phyloP scores from a whole-genome alignment of 1,139 yeast genomes.

The Arxiozyma bovina region DNA sequence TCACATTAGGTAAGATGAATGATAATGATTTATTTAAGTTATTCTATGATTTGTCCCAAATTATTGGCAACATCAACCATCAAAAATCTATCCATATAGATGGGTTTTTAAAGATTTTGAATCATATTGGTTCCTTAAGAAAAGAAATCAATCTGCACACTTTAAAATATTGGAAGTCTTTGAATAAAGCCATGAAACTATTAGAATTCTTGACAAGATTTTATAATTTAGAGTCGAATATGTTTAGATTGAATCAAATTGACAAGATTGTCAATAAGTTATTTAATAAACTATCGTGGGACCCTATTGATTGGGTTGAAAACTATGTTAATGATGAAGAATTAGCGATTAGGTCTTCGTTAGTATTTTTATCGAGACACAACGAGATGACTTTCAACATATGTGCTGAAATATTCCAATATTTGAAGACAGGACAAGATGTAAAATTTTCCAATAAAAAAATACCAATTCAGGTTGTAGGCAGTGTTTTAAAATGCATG shows the following conservation, averaged over 20 bases:
- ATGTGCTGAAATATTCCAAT: slow-evolving; percentile 38
- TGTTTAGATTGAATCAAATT: background rate
- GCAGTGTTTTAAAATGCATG: slow-evolving; percentile 32
- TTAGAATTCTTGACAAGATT: slow-evolving; percentile 1
- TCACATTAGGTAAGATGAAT: slow-evolving; percentile 23
- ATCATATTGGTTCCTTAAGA: slow-evolving; percentile 9
- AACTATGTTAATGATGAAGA: background rate
- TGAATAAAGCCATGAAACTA: slow-evolving; percentile 1
- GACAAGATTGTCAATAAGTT: background rate
- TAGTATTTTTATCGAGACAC: slow-evolving; percentile 19
- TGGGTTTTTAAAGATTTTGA: slow-evolving; percentile 22
- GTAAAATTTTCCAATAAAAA: slow-evolving; percentile 22
- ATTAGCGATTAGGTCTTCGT: slow-evolving; percentile 18
- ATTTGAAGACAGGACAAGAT: slow-evolving; percentile 21
- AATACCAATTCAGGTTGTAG: slow-evolving; percentile 43
- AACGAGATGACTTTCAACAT: slow-evolving; percentile 31
- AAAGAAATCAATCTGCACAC: background rate
- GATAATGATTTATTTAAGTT: slow-evolving; percentile 26
- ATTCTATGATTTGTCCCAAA: slow-evolving; percentile 27
- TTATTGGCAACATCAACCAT: slow-evolving; percentile 25
- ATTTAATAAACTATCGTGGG: background rate
- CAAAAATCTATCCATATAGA: slow-evolving; percentile 23
- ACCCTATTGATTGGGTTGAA: background rate
- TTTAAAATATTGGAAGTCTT: slow-evolving; percentile 17
- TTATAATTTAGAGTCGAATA: slow-evolving; percentile 3